Evolutionary conservation across 257 asterid species (phyloP).

Genomic region (Rubia yunnanensis): DNA sequence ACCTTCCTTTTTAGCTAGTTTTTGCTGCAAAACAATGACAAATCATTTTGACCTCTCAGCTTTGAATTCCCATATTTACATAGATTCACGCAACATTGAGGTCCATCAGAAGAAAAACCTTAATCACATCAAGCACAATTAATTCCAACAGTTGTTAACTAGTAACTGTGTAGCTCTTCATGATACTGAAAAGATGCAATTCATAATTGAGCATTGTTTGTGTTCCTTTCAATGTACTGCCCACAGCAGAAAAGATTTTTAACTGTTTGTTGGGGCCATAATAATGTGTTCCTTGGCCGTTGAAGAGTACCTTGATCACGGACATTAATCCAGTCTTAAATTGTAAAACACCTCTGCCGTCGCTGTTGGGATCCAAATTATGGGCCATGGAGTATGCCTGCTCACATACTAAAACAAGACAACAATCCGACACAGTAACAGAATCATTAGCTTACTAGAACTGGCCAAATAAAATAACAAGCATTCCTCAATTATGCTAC

Average conservation of each 20-base stretch:
- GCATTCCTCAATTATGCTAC: background rate
- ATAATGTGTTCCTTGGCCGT: slow-evolving; percentile 8
- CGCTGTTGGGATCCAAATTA: slow-evolving; percentile 84
- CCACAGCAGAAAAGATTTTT: background rate
- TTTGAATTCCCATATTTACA: background rate
- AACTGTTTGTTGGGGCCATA: background rate
- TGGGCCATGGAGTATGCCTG: slow-evolving; percentile 98
- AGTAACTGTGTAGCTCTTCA: background rate
- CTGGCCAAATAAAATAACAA: background rate
- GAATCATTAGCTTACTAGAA: background rate
- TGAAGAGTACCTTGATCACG: slow-evolving; percentile 71
- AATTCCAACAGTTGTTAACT: background rate
- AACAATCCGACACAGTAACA: slow-evolving; percentile 2
- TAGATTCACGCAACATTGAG: background rate
- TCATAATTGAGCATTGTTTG: background rate
- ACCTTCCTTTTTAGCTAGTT: slow-evolving; percentile 84
- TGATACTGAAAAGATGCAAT: background rate
- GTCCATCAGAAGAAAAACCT: background rate
- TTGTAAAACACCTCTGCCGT: slow-evolving; percentile 97
- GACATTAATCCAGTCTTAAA: slow-evolving; percentile 98
- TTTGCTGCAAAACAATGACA: slow-evolving; percentile 54
- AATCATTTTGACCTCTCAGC: background rate
- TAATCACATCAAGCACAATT: background rate
- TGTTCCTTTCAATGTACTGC: background rate
- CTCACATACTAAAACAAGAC: slow-evolving; percentile 67